Base-by-base conservation (phyloP, 768 basidiomycete genomes). In the Porphyrellus cyaneotinctus region DNA sequence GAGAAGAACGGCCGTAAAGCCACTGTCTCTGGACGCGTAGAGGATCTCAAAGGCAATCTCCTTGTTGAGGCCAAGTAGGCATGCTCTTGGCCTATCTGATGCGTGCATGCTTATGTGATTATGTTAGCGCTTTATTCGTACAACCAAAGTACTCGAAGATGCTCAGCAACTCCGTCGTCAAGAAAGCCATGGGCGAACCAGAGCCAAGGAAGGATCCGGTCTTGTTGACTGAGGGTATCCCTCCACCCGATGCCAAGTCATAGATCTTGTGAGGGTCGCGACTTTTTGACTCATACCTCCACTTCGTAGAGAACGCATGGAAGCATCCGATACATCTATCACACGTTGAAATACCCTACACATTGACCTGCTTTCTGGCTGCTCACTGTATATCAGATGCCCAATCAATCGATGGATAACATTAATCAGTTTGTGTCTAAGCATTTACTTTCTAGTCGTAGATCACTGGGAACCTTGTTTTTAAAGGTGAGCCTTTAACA, bases 91-190 rank as follows among this genome's bases (percentile, higher is more conserved):
- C 17, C 13, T 2, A 4, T 23, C 0, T 48, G 26, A 10, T 24
- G 20, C n/a, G 12, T n/a, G 44, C 39, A 8, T 47, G 17, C n/a
- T 49, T 28, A 53, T 31, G 10, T 20, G 38, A 17, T 30, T 24
- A 6, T 32, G 26, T 8, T 63, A 91, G 90, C 0, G 89, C 82
- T 0, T 75, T 86, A 33, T 97, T 95, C 62, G 82, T 97, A 14
- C 92, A 97, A 62, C 95, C 95, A 2, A 84, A 82, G 52, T 93
- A 95, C 61, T 88, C 94, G 3, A 82, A 85, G 51, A 74, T 93
- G 45, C 75, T 97, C 24, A 82, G 83, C 58, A 78, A 78, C 33
- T 72, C 70, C 2, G 75, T 78, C 4, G 68, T 92, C 1, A 78
- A 76, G 49, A 79, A 85, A 56, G 78, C 81, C 2, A 78, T 93